Evolutionary conservation across 2,329 filamentous ascomycete genomes (phyloP), one percentile per base, ranked within the genome.

Genomic region (Talaromyces sp.): DNA sequence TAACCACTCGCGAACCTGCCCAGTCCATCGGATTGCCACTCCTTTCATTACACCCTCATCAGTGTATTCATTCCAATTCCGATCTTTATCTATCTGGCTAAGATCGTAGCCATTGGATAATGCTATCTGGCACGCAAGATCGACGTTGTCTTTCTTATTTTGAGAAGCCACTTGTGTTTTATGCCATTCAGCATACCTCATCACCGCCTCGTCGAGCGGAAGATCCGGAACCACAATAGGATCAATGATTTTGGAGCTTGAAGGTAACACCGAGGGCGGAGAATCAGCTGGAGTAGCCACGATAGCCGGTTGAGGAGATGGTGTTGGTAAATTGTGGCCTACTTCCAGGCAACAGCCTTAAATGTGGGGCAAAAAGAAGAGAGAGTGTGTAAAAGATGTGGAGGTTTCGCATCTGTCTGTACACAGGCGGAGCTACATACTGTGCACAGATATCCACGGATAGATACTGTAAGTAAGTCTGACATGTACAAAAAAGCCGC

Each of bases 101-200:
- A 47, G 43, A 47, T 60, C 15, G 13, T 8, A 59, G 3, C 22
- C 36, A 3, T 59, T 15, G 2, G 19, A 5, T 59, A 59, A 59
- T 45, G 15, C 56, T 10, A 45, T 11, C 36, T 29, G 22, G 13
- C 38, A 59, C 17, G 56, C 38, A 59, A 45, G 11, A 45, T 59
- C 56, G 1, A 59, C 13, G 8, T 59, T 7, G 13, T 59, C 22
- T n/a, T 59, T 59, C 13, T 45, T 59, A 13, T 59, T 19, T 59
- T 59, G 15, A 59, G 49, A 59, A 59, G 22, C 56, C 7, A 59
- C 56, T n/a, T 5, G 10, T 45, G 56, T n/a, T 29, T 59, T 59
- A 5, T 59, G 13, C 56, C 38, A 59, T 8, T 29, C 19, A n/a
- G 56, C 13, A 59, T 59, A 59, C 6, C 4, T 6, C 19, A 45